Percentiles rank a stretch among this genome's conserved stretches.
Evolutionary conservation across 225 moss, liverwort and hornwort genomes (phyloP).

Genomic region (Polytrichum commune): DNA sequence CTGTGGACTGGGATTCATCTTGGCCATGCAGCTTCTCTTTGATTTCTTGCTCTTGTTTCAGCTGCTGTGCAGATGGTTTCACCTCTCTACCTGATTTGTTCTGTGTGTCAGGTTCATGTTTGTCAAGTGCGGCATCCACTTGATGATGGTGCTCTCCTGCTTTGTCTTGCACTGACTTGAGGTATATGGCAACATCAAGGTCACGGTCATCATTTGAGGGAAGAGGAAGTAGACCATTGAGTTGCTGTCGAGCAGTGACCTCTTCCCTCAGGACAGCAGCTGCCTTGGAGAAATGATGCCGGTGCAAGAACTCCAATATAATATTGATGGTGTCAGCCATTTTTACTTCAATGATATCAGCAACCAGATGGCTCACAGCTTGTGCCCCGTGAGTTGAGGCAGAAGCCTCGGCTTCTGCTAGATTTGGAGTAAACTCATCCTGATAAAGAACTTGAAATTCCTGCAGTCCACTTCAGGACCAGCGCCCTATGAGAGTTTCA

Average conservation of each 20-base stretch:
- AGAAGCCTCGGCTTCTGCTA: slow-evolving; percentile 13
- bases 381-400: slow-evolving; percentile 16
- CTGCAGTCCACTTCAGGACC: slow-evolving; percentile 7
- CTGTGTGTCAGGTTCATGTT: slow-evolving; percentile 23
- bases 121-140: slow-evolving; percentile 25
- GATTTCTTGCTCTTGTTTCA: slow-evolving; percentile 13
- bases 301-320: slow-evolving; percentile 74
- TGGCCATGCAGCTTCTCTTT: slow-evolving; percentile 17
- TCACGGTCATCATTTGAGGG: slow-evolving; percentile 61
- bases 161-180: slow-evolving; percentile 64
- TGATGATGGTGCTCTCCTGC: slow-evolving; percentile 34
- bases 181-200: slow-evolving; percentile 40
- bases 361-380: slow-evolving; percentile 39
- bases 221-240: slow-evolving; percentile 41
- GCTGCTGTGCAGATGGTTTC: slow-evolving; percentile 15
- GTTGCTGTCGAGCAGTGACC: slow-evolving; percentile 61
- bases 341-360: slow-evolving; percentile 31
- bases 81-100: slow-evolving; percentile 31
- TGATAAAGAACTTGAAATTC: neutral
- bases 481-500: neutral
- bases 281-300: slow-evolving; percentile 76
- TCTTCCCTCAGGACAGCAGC: slow-evolving; percentile 77
- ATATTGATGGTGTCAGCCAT: slow-evolving; percentile 80
- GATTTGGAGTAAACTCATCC: slow-evolving; percentile 6
- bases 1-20: slow-evolving; percentile 19